A percentile compares a stretch with the other conserved stretches of the same genome.
Conservation (phyloP, 371 early-diverging fungal genomes). For the Parasitella parasitica region DNA sequence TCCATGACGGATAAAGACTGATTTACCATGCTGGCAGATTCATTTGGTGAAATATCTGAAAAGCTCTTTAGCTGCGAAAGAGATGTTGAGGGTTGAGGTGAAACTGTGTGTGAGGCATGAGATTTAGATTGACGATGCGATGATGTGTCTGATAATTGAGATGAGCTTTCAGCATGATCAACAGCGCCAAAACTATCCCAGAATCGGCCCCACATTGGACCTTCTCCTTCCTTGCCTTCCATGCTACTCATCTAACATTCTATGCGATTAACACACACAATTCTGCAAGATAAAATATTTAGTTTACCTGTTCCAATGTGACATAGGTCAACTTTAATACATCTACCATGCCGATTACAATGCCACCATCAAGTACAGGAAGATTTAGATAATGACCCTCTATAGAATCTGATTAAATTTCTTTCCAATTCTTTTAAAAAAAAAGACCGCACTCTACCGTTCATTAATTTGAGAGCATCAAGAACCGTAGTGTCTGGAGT, state of each 20-base stretch:
- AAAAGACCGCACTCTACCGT: constrained; percentile 49
- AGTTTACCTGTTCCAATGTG: constrained; percentile 67
- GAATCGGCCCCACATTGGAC: constrained; percentile 47
- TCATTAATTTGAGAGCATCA: constrained; percentile 90
- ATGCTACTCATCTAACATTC: background rate
- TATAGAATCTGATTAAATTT: background rate
- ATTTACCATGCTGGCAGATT: constrained; percentile 47
- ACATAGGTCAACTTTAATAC: constrained; percentile 88
- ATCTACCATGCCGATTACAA: constrained; percentile 87
- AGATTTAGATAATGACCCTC: constrained; percentile 86
- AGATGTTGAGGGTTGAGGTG: constrained; percentile 44
- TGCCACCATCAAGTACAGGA: constrained; percentile 84
- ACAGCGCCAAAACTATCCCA: constrained; percentile 49
- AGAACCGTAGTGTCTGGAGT: constrained; percentile 74
- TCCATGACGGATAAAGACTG: constrained; percentile 1
- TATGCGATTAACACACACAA: background rate
- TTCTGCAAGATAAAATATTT: background rate
- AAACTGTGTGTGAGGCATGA: constrained; percentile 17
- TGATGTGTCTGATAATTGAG: constrained; percentile 36
- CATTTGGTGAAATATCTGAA: constrained; percentile 47
- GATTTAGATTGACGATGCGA: constrained; percentile 23
- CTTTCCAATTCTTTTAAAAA: background rate
- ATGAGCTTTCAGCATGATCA: constrained; percentile 48
- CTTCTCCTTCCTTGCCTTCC: constrained; percentile 20
- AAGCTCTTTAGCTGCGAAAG: constrained; percentile 41